Conservation (phyloP, 441 rosid genomes). For the Pelargonium australe region DNA sequence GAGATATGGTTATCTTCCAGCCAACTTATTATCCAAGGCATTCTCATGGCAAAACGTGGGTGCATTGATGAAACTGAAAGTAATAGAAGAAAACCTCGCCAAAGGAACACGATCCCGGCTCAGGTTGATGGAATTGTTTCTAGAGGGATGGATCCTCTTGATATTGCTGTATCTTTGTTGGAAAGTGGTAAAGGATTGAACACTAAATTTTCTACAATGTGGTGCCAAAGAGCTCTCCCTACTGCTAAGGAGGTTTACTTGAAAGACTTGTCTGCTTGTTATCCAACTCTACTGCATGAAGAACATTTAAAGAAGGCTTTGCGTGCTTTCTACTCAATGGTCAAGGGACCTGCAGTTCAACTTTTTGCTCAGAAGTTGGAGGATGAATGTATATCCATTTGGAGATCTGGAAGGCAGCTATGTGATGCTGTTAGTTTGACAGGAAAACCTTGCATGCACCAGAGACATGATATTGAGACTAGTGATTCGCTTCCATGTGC, state of each 20-base stretch:
- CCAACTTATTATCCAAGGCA: conserved; percentile 44
- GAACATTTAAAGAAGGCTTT: conserved; percentile 55
- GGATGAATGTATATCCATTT: conserved; percentile 64
- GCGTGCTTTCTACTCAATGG: conserved; percentile 59
- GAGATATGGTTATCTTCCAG: conserved; percentile 64
- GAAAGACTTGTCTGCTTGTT: conserved; percentile 64
- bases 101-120: conserved; percentile 34
- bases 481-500: conserved; percentile 24
- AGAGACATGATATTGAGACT: conserved; percentile 40
- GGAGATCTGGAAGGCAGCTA: conserved; percentile 81
- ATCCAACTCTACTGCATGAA: conserved; percentile 64
- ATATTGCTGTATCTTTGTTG: conserved; percentile 52
- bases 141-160: conserved; percentile 44
- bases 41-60: conserved; percentile 53
- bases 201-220: conserved; percentile 52
- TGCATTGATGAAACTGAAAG: conserved; percentile 42
- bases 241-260: conserved; percentile 65
- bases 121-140: conserved; percentile 43
- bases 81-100: conserved; percentile 51
- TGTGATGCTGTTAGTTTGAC: conserved; percentile 90
- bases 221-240: conserved; percentile 79
- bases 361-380: conserved; percentile 51
- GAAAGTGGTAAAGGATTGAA: conserved; percentile 65
- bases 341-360: conserved; percentile 67
- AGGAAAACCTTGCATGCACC: conserved; percentile 75